Conservation (phyloP, 2,329 filamentous ascomycete genomes). For the Graphiopsis chlorocephala region DNA sequence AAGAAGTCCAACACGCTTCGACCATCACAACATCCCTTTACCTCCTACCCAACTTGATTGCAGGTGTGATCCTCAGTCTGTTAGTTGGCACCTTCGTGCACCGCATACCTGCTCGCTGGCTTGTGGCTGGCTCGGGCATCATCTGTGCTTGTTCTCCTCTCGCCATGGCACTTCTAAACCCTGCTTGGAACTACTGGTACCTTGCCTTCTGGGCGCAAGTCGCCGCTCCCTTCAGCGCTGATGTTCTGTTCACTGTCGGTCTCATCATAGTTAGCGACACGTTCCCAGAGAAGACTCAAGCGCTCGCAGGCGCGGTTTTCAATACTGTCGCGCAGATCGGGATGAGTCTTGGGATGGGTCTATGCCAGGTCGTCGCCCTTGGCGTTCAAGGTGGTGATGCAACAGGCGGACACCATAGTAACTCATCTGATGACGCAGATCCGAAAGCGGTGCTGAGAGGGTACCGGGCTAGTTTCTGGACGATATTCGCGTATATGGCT, state of each 20-base stretch:
- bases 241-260: slow-evolving; percentile 7
- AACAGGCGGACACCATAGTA: background rate
- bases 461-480: slow-evolving; percentile 42
- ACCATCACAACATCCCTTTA: slow-evolving; percentile 33
- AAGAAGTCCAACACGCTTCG: slow-evolving; percentile 38
- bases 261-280: slow-evolving; percentile 10
- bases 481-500: slow-evolving; percentile 34
- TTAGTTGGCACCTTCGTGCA: slow-evolving; percentile 37
- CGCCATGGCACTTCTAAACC: slow-evolving; percentile 13
- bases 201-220: slow-evolving; percentile 12
- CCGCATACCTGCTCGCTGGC: slow-evolving; percentile 25
- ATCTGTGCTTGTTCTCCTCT: slow-evolving; percentile 16
- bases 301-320: slow-evolving; percentile 46
- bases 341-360: slow-evolving; percentile 38
- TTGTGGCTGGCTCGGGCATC: slow-evolving; percentile 22
- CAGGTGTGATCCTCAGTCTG: slow-evolving; percentile 43
- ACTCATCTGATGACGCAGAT: background rate
- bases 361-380: slow-evolving; percentile 9
- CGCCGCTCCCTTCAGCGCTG: slow-evolving; percentile 17
- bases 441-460: slow-evolving; percentile 34
- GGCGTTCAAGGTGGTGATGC: background rate
- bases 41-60: slow-evolving; percentile 42
- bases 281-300: slow-evolving; percentile 41
- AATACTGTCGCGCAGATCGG: slow-evolving; percentile 46
- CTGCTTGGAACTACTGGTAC: slow-evolving; percentile 16